phyloP scores from a whole-genome alignment of 805 yeast genomes.

The Ogataea methanolica region DNA sequence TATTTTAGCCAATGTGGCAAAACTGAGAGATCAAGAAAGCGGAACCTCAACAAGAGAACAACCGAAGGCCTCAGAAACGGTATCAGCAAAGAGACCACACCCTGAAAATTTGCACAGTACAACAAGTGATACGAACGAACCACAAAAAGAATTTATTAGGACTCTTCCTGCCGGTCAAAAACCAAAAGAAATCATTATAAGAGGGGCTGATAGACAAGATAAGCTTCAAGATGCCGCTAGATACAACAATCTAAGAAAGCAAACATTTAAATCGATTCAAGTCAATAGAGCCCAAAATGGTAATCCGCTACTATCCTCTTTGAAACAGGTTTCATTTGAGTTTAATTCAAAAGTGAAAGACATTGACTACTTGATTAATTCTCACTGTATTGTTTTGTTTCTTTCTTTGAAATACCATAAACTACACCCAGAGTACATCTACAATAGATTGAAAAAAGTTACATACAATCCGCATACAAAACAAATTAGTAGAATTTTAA shows the following conservation, averaged over 20 bases:
- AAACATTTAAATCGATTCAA: constrained; percentile 35
- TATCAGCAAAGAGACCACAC: background rate
- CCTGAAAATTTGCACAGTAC: no score
- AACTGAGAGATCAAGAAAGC: constrained; percentile 43
- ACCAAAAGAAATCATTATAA: constrained; percentile 11
- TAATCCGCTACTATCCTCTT: constrained; percentile 57
- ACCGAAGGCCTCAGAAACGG: background rate
- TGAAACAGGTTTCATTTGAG: constrained; percentile 51
- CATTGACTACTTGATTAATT: constrained; percentile 63
- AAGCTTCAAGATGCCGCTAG: constrained; percentile 12
- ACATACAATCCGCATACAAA: constrained; percentile 17
- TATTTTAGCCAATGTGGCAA: constrained; percentile 64
- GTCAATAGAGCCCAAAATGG: constrained; percentile 68
- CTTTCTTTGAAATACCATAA: constrained; percentile 70
- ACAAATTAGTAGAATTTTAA: constrained; percentile 38
- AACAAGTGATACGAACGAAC: background rate
- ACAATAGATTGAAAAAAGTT: constrained; percentile 44
- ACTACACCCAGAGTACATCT: constrained; percentile 69
- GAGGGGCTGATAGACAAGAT: constrained; percentile 13
- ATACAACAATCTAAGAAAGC: constrained; percentile 15
- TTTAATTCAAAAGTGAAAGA: constrained; percentile 43
- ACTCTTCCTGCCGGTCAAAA: background rate
- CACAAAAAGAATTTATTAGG: background rate
- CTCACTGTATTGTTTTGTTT: constrained; percentile 53
- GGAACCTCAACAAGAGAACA: background rate